phyloP scores from a whole-genome alignment of 2,329 filamentous ascomycete genomes.

The Aspergillus melleus region DNA sequence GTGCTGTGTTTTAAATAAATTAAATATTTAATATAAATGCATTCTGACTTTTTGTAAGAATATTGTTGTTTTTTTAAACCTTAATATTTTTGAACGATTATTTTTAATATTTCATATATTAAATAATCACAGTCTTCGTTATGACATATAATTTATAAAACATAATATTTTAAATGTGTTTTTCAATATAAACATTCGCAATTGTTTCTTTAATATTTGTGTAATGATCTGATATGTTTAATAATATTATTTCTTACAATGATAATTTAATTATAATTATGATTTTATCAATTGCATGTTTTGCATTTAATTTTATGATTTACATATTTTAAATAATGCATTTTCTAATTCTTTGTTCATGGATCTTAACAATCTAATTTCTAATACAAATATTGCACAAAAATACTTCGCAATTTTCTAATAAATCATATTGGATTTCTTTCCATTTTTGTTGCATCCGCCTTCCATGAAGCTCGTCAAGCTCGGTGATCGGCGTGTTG shows the following conservation, averaged over 20 bases:
- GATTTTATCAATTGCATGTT: too few species aligned
- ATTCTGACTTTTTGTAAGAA: neutral
- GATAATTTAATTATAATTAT: too few species aligned
- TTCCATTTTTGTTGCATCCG: too few species aligned
- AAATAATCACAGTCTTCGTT: neutral
- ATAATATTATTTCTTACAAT: neutral
- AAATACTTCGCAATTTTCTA: neutral
- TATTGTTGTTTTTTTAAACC: neutral
- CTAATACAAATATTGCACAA: neutral
- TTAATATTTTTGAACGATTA: neutral
- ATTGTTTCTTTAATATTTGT: neutral
- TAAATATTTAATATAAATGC: neutral
- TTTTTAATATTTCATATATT: too few species aligned
- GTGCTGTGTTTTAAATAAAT: neutral
- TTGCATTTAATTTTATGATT: too few species aligned
- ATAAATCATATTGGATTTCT: neutral
- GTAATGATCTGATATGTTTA: neutral
- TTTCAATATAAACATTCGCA: neutral
- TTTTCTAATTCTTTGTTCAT: too few species aligned
- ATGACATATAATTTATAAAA: neutral
- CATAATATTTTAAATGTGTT: neutral
- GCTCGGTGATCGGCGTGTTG: too few species aligned
- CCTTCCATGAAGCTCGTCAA: too few species aligned
- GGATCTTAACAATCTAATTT: neutral
- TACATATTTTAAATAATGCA: too few species aligned